phyloP scores from a whole-genome alignment of 345 rosid genomes.

The Hirschfeldia incana region DNA sequence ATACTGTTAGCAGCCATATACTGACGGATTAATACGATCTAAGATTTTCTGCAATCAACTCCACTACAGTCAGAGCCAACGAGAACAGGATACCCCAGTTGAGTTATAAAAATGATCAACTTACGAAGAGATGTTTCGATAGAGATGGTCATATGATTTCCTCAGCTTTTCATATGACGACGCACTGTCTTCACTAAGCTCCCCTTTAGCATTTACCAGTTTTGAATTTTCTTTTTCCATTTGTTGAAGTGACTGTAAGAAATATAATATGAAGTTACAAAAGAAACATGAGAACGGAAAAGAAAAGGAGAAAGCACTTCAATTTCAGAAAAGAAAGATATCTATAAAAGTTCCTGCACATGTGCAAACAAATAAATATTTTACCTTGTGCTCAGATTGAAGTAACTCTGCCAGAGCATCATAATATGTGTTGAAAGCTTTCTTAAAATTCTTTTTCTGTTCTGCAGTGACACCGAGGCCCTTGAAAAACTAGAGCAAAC shows the following conservation, averaged over 20 bases:
- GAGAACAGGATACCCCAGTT: conserved; percentile 16
- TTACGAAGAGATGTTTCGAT: conserved; percentile 91
- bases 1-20: conserved; percentile 10
- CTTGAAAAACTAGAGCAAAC: conserved; percentile 69
- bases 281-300: conserved; percentile 7
- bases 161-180: conserved; percentile 91
- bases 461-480: conserved; percentile 78
- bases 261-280: background rate
- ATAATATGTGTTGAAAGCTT: conserved; percentile 75
- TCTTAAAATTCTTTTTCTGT: conserved; percentile 80
- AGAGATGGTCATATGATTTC: conserved; percentile 89
- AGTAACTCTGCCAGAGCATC: conserved; percentile 85
- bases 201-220: conserved; percentile 93
- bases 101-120: conserved; percentile 40
- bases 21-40: conserved; percentile 3
- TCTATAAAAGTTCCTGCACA: background rate
- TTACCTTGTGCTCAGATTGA: conserved; percentile 89
- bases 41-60: conserved; percentile 13
- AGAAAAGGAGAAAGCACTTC: conserved; percentile 17
- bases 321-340: conserved; percentile 19
- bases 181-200: conserved; percentile 88
- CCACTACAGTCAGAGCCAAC: conserved; percentile 14
- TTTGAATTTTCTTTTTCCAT: conserved; percentile 98
- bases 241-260: conserved; percentile 67
- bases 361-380: conserved; percentile 27